A percentile compares a stretch with the other conserved stretches of the same genome.
These are phyloP conservation scores for Medicago lupulina DNA, from an alignment of 306 rosid species.

Conservation along the genomic window DNA sequence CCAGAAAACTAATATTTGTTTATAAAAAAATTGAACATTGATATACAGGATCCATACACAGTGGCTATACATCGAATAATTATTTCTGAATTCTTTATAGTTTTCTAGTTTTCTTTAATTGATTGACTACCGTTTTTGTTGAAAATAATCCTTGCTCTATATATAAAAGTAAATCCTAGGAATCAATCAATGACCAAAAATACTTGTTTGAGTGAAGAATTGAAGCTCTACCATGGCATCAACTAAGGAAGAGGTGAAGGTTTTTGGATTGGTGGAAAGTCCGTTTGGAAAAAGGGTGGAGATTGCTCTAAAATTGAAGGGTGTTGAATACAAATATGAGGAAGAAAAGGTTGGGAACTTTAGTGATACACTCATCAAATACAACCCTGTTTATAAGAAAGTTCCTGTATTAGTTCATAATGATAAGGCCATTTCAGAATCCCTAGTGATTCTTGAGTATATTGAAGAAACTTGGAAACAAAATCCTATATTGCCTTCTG, in stretches of 20 bases:
- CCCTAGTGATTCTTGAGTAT: constrained; percentile 61
- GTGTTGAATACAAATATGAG: constrained; percentile 47
- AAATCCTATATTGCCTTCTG: constrained; percentile 49
- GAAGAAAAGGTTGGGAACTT: constrained; percentile 45
- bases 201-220: not conserved
- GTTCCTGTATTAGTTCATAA: constrained; percentile 58
- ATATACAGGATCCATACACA: too few relatives aligned
- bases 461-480: constrained; percentile 60
- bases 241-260: constrained; percentile 44
- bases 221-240: not conserved
- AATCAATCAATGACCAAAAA: not conserved
- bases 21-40: too few relatives aligned
- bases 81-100: too few relatives aligned
- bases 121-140: too few relatives aligned
- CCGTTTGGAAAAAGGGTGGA: constrained; percentile 50
- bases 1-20: too few relatives aligned
- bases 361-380: constrained; percentile 50
- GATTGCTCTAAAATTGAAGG: constrained; percentile 62
- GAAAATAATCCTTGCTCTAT: not conserved
- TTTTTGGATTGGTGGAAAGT: constrained; percentile 54
- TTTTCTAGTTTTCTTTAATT: too few relatives aligned
- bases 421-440: constrained; percentile 60
- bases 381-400: constrained; percentile 63
- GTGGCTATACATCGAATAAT: too few relatives aligned
- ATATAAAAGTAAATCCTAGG: not conserved